Evolutionary conservation across 2,329 filamentous ascomycete species (phyloP).

Genomic region (Emmonsia crescens): DNA sequence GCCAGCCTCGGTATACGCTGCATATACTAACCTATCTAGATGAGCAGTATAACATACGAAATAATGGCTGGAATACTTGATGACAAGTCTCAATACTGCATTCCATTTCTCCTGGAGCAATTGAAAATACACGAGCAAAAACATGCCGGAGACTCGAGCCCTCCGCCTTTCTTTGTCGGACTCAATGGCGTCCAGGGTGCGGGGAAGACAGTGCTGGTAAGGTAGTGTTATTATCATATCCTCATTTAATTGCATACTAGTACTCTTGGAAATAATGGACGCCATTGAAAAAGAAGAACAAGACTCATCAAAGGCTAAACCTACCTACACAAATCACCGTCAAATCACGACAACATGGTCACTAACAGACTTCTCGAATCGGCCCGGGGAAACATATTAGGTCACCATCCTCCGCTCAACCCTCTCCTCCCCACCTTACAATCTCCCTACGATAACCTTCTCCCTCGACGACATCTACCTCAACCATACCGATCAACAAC

Average conservation of each 20-base stretch:
- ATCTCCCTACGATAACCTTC: constrained; percentile 56
- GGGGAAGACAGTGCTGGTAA: constrained; percentile 79
- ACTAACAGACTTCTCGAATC: not conserved
- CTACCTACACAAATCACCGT: not conserved
- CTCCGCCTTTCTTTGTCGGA: constrained; percentile 69
- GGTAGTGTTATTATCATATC: constrained; percentile 12
- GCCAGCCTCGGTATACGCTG: too few relatives aligned
- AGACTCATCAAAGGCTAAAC: not conserved
- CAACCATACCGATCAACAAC: constrained; percentile 54
- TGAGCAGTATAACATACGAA: not conserved
- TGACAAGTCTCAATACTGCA: constrained; percentile 67
- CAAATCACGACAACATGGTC: not conserved
- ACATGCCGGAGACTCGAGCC: constrained; percentile 23
- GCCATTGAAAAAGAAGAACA: too few relatives aligned
- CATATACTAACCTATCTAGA: too few relatives aligned
- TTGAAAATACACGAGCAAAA: constrained; percentile 42
- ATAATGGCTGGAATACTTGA: constrained; percentile 50
- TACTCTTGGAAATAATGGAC: too few relatives aligned
- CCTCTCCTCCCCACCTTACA: constrained; percentile 47
- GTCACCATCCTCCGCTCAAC: constrained; percentile 53
- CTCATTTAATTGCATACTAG: not conserved
- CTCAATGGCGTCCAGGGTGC: constrained; percentile 87
- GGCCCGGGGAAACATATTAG: constrained; percentile 18
- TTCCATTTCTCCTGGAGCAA: constrained; percentile 61
- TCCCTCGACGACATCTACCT: constrained; percentile 90